These are phyloP conservation scores for Colletotrichum sp. DNA, from an alignment of 2,329 filamentous ascomycete species.

Conservation along the genomic window DNA sequence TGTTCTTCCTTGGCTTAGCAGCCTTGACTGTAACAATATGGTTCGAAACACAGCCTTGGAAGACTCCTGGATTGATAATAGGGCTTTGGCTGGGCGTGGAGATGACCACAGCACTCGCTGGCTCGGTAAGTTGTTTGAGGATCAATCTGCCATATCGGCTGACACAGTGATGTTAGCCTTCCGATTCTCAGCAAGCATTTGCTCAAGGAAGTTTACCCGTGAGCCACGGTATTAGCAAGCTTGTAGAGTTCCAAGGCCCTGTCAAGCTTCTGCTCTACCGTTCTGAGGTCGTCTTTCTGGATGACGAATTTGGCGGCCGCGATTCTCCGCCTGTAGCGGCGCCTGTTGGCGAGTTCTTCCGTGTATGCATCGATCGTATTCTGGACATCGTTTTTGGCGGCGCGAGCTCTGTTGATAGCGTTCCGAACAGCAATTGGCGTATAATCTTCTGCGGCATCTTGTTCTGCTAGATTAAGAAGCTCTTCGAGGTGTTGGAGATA, in stretches of 20 bases:
- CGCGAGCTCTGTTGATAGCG: fast-evolving
- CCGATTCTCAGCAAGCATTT: not conserved
- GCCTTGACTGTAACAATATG: fast-evolving
- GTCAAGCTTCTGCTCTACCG: not conserved
- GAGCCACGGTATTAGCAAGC: not conserved
- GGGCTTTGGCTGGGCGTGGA: fast-evolving
- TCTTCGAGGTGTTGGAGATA: not conserved
- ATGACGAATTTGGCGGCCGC: not conserved
- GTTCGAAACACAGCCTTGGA: fast-evolving
- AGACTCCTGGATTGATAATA: fast-evolving
- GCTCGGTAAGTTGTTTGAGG: fast-evolving
- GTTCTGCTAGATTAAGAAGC: not conserved
- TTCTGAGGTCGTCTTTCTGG: not conserved
- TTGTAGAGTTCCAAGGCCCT: not conserved
- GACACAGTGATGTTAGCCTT: fast-evolving
- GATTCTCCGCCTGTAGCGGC: fast-evolving
- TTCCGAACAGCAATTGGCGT: not conserved
- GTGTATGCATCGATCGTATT: not conserved
- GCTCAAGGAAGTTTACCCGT: fast-evolving
- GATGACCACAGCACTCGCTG: fast-evolving
- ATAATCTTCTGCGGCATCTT: not conserved
- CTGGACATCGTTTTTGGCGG: not conserved
- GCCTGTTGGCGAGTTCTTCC: not conserved
- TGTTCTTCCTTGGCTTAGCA: fast-evolving
- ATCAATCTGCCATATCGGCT: not conserved